Evolutionary conservation across 441 rosid species (phyloP), one percentile per base, ranked within the genome.

Genomic region (Erysimum cheiri): DNA sequence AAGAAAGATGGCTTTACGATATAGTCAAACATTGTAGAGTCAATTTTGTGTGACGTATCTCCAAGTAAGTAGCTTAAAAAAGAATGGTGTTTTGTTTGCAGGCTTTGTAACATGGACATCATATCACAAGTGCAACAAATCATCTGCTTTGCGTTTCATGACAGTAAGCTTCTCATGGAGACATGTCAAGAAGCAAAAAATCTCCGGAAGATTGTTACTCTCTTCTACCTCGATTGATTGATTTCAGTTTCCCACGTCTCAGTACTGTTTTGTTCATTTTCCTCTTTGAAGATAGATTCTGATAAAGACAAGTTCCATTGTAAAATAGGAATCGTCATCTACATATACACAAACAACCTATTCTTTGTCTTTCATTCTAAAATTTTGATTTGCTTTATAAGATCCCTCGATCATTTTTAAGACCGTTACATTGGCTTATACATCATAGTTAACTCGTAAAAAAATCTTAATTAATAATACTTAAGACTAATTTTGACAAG

Each of bases 151-250:
- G 98, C 97, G 3, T 93, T 93, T 78, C 98, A 93, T 56, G 97
- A 93, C 59, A 93, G 98, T 86, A 84, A 72, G 81, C 71, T 93
- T 81, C 87, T 93, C 14, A 88, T 93, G 97, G 98, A 93, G 72
- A 93, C 96, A 35, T 93, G 98, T 69, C 96, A 88, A 78, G 98
- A 93, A 80, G 98, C 98, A 11, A 91, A 91, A 79, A 91, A 79
- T 64, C 86, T 93, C 40, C 77, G 96, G 76, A 93, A 93, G 81
- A 91, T 91, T n/a, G 96, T 91, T 50, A 50, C 55, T 26, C 55
- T 50, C 60, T 93, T 91, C 73, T 93, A 91, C 82, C 85, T 93
- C 73, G 98, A 93, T 76, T 90, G 82, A 72, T 60, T 35, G 15
- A 24, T 26, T 24, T 46, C 11, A 4, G 13, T 47, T 48, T 19